Evolutionary conservation across 768 basidiomycete genomes (phyloP).

Genomic region (Pulveroboletus frians): DNA sequence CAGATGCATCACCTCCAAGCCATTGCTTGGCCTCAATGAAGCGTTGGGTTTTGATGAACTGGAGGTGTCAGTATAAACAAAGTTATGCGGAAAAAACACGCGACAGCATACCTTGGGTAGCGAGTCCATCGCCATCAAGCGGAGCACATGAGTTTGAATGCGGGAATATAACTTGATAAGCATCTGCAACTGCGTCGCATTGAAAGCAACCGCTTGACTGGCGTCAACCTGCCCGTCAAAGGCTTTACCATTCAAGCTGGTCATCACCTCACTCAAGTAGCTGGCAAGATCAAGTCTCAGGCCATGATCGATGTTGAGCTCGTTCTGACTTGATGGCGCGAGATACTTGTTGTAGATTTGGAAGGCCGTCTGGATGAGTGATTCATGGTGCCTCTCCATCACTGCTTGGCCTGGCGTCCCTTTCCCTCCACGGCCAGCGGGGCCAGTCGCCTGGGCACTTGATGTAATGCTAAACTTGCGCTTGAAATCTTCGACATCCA

Average conservation of each 20-base stretch:
- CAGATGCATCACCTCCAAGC: constrained; percentile 71
- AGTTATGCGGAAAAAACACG: constrained; percentile 3
- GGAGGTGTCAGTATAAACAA: constrained; percentile 5
- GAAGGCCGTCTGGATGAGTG: constrained; percentile 90
- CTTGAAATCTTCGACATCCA: constrained; percentile 97
- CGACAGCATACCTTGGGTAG: constrained; percentile 76
- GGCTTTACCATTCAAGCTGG: constrained; percentile 65
- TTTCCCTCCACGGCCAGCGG: constrained; percentile 36
- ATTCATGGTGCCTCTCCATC: constrained; percentile 97
- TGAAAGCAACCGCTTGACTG: constrained; percentile 76
- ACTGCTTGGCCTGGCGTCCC: constrained; percentile 73
- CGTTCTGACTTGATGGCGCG: constrained; percentile 90
- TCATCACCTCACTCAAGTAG: constrained; percentile 88
- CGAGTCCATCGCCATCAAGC: constrained; percentile 97
- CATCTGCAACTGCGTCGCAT: constrained; percentile 91
- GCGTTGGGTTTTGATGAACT: constrained; percentile 87
- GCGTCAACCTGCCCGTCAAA: constrained; percentile 80
- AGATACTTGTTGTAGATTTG: constrained; percentile 93
- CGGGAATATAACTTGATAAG: constrained; percentile 93
- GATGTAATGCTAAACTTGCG: constrained; percentile 94
- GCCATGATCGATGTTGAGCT: constrained; percentile 97
- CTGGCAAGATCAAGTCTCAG: constrained; percentile 90
- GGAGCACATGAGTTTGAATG: constrained; percentile 95
- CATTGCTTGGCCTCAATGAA: constrained; percentile 77
- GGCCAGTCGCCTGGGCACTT: constrained; percentile 65